Base-by-base conservation (phyloP, 75 land plant species). In the Larix kaempferi region DNA sequence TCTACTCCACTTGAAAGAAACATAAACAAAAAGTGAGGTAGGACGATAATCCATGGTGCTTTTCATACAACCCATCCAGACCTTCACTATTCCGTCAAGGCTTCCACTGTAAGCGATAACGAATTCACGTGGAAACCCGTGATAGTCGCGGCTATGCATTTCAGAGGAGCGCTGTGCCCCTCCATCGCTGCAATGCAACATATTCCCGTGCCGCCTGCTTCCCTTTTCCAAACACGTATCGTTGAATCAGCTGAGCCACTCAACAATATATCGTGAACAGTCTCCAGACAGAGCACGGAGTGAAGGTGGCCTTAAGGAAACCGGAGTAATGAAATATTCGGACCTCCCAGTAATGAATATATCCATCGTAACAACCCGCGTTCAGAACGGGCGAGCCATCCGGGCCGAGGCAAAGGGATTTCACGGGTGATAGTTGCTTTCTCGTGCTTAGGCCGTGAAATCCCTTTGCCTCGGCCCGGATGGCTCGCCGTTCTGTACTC, bases 251-350 rank as follows among this genome's bases (percentile, higher is more conserved):
- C 33, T 1, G 87, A 84, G 25, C 90, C 90, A 77, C 87, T 88
- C 6, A 81, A 63, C 55, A 88, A 67, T 26, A 78, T 65, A 35
- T 85, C 75, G 6, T 66, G 72, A 37, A 83, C 81, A 23, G 77
- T 57, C 23, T 86, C 82, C 41, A 90, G 29, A 82, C 92, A 85
- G 75, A 87, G 78, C 49, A 90, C 89, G 1, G 89, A 83, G 16
- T 82, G 85, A 23, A 81, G 33, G 33, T 29, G 33, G 33, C 33
- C 33, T 0, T 0, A 29, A 29, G 33, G 1, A 29, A 29, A 1
- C 33, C 33, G 33, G 33, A 29, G 33, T 29, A 1, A 29, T 29
- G 33, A 29, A 29, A 29, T 29, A 29, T 29, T 29, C 33, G 78
- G 66, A 71, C 81, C 19, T 59, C 69, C 89, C 89, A 87, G 25